Conservation (phyloP, 495 filamentous ascomycete species). For the Penicillium macrosclerotiorum region DNA sequence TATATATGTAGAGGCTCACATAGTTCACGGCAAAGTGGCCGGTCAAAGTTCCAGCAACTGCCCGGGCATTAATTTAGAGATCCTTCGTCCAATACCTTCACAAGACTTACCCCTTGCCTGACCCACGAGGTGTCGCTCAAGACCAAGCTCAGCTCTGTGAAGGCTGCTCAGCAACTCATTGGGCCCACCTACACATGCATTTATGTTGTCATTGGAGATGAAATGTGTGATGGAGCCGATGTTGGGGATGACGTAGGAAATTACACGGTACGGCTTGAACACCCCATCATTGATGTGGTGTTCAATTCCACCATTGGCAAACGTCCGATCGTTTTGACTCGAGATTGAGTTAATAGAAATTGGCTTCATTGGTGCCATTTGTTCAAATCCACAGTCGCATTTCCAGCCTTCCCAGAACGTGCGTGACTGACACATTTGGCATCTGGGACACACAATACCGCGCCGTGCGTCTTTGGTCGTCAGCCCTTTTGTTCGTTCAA, state of each 20-base stretch:
- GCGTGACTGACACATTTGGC: slow-evolving; percentile 61
- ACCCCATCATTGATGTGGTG: slow-evolving; percentile 18
- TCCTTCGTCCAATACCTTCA: not conserved
- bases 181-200: slow-evolving; percentile 51
- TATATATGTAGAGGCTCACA: slow-evolving; percentile 54
- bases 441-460: slow-evolving; percentile 74
- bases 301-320: slow-evolving; percentile 37
- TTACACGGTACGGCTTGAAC: slow-evolving; percentile 22
- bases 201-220: slow-evolving; percentile 50
- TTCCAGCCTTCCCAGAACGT: slow-evolving; percentile 62
- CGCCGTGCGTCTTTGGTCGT: slow-evolving; percentile 45
- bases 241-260: slow-evolving; percentile 34
- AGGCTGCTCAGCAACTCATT: slow-evolving; percentile 63
- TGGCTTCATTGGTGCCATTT: slow-evolving; percentile 30
- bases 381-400: slow-evolving; percentile 56
- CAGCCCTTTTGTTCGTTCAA: slow-evolving; percentile 21
- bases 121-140: slow-evolving; percentile 53
- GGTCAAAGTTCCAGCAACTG: slow-evolving; percentile 51
- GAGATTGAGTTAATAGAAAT: slow-evolving; percentile 6
- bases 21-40: slow-evolving; percentile 71
- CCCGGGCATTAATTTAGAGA: not conserved
- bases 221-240: slow-evolving; percentile 64
- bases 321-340: no score
- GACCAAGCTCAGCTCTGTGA: slow-evolving; percentile 55
- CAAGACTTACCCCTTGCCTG: slow-evolving; percentile 38